Conservation (phyloP, 176 grass and related monocot species). For the Puccinellia tenuiflora region DNA sequence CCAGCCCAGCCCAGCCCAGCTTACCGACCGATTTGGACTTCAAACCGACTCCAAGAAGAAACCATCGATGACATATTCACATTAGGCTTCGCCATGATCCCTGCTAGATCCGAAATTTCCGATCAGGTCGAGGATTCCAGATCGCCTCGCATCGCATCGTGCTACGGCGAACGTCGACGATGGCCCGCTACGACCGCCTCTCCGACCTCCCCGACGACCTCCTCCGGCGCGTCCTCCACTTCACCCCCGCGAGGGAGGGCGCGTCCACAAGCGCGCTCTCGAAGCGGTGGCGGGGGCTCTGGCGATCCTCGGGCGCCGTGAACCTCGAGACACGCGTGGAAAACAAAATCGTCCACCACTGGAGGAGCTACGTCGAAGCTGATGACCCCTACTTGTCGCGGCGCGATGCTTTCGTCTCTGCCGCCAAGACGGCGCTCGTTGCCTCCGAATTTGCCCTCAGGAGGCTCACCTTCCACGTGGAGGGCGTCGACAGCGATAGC, state of each 20-base stretch:
- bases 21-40: background rate
- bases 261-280: background rate
- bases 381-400: background rate
- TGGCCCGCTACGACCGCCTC: background rate
- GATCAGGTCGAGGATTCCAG: no score
- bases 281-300: background rate
- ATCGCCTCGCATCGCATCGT: no score
- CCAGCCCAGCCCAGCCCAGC: background rate
- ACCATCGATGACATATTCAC: background rate
- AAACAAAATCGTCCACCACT: background rate
- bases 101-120: no score
- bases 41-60: background rate
- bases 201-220: background rate
- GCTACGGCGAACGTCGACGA: background rate
- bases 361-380: background rate
- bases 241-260: background rate
- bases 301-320: background rate
- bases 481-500: background rate
- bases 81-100: no score
- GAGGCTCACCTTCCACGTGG: background rate
- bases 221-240: background rate
- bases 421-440: background rate
- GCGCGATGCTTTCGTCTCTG: background rate
- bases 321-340: background rate
- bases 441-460: background rate